These are phyloP conservation scores for Penicillium sp. DNA, from an alignment of 2,329 filamentous ascomycete genomes.

Conservation along the genomic window DNA sequence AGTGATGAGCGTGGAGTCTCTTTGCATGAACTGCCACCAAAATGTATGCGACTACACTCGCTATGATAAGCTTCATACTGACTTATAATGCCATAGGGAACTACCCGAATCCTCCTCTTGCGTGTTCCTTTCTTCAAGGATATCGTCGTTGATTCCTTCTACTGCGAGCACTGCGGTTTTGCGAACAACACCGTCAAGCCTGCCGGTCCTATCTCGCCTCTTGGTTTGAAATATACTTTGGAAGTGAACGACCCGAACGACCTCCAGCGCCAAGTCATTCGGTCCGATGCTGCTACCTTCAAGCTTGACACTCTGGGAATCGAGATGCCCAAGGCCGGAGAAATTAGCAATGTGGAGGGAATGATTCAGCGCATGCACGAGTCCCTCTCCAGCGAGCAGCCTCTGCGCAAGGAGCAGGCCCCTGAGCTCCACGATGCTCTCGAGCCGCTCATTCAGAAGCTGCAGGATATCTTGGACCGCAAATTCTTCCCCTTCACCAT, in stretches of 20 bases:
- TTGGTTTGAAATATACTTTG: conserved; percentile 81
- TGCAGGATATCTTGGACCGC: conserved; percentile 76
- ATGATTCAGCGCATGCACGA: conserved; percentile 76
- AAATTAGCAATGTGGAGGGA: conserved; percentile 92
- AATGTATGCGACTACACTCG: conserved; percentile 62
- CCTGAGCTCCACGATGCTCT: conserved; percentile 81
- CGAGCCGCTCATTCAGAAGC: conserved; percentile 71
- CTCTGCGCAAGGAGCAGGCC: conserved; percentile 73
- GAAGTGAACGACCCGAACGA: conserved; percentile 73
- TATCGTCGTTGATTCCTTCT: conserved; percentile 95
- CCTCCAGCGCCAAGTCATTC: conserved; percentile 84
- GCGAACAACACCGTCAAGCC: conserved; percentile 93
- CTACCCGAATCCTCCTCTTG: conserved; percentile 83
- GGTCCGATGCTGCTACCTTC: conserved; percentile 83
- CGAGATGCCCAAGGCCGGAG: conserved; percentile 88
- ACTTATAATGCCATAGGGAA: conserved; percentile 59
- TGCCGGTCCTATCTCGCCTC: conserved; percentile 68
- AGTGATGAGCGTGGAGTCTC: conserved; percentile 61
- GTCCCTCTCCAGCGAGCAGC: conserved; percentile 79
- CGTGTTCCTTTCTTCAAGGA: conserved; percentile 97
- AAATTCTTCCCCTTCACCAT: conserved; percentile 84
- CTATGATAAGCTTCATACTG: conserved; percentile 3
- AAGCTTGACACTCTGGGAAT: conserved; percentile 89
- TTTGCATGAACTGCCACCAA: conserved; percentile 84
- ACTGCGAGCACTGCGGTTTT: conserved; percentile 84